phyloP scores from a whole-genome alignment of 1,284 basidiomycete species.

The Cerrena zonata region DNA sequence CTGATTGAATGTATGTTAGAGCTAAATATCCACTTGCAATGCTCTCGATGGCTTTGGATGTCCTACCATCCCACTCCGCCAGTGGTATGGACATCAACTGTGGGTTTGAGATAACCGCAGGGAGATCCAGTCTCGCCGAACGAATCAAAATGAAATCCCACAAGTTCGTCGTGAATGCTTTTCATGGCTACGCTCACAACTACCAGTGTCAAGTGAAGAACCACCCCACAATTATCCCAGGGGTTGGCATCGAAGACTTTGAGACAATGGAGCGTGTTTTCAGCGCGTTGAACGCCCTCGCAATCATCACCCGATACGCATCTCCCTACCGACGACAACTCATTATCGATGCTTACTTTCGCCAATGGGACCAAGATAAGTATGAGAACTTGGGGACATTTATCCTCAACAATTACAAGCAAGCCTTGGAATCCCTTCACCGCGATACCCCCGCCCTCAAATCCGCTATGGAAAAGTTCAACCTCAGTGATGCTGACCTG shows the following conservation, averaged over 20 bases:
- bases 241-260: constrained; percentile 26
- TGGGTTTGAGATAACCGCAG: constrained; percentile 23
- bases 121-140: constrained; percentile 19
- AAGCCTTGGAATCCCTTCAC: constrained; percentile 17
- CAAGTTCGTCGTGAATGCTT: constrained; percentile 13
- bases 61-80: constrained; percentile 11
- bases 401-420: no score
- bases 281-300: constrained; percentile 25
- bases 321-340: constrained; percentile 23
- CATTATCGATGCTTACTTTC: constrained; percentile 22
- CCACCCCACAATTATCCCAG: constrained; percentile 22
- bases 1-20: constrained; percentile 19
- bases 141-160: constrained; percentile 13
- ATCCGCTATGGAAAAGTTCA: constrained; percentile 14
- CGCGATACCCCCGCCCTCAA: constrained; percentile 18
- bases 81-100: no score
- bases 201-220: constrained; percentile 23
- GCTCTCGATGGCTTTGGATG: constrained; percentile 19
- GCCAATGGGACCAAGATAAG: constrained; percentile 27
- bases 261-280: constrained; percentile 30
- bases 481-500: constrained; percentile 1
- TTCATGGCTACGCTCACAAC: constrained; percentile 21
- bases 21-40: constrained; percentile 32
- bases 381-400: constrained; percentile 18
- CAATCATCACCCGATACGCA: constrained; percentile 22